Evolutionary conservation across 2,329 filamentous ascomycete species (phyloP).

Genomic region (Trichothecium roseum): DNA sequence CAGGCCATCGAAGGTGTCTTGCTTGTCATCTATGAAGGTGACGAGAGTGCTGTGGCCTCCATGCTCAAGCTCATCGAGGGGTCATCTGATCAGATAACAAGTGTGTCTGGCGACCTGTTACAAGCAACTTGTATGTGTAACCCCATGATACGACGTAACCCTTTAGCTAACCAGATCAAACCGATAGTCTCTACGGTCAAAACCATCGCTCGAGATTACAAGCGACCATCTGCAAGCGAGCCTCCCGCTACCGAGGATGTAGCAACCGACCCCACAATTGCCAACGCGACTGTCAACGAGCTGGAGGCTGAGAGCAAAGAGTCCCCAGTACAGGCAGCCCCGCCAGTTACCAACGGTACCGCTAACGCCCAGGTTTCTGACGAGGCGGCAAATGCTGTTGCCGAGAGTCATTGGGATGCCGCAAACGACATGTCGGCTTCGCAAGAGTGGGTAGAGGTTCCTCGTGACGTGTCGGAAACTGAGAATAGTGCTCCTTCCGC

Average conservation of each 20-base stretch:
- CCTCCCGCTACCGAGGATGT: conserved; percentile 9
- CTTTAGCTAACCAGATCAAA: conserved; percentile 9
- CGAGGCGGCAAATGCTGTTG: conserved; percentile 48
- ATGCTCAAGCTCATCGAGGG: conserved; percentile 72
- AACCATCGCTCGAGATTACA: conserved; percentile 42
- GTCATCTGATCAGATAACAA: conserved; percentile 53
- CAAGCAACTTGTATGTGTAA: conserved; percentile 60
- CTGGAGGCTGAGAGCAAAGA: conserved; percentile 39
- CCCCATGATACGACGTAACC: background rate
- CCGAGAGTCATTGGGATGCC: conserved; percentile 56
- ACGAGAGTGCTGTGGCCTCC: conserved; percentile 61
- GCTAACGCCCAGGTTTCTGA: conserved; percentile 42
- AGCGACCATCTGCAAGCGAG: conserved; percentile 26
- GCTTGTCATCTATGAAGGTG: conserved; percentile 68
- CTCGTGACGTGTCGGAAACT: conserved; percentile 63
- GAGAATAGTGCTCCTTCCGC: conserved; percentile 54
- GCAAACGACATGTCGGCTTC: conserved; percentile 33
- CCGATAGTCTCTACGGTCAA: conserved; percentile 26
- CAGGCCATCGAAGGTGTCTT: conserved; percentile 73
- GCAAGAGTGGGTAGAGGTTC: conserved; percentile 64
- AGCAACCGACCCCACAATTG: conserved; percentile 54
- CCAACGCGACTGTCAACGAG: conserved; percentile 58
- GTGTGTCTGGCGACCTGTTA: conserved; percentile 54
- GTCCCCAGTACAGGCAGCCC: conserved; percentile 27
- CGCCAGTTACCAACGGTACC: conserved; percentile 27